These are phyloP conservation scores for Leptographium wingfieldii DNA, from an alignment of 2,329 filamentous ascomycete genomes.

Conservation along the genomic window DNA sequence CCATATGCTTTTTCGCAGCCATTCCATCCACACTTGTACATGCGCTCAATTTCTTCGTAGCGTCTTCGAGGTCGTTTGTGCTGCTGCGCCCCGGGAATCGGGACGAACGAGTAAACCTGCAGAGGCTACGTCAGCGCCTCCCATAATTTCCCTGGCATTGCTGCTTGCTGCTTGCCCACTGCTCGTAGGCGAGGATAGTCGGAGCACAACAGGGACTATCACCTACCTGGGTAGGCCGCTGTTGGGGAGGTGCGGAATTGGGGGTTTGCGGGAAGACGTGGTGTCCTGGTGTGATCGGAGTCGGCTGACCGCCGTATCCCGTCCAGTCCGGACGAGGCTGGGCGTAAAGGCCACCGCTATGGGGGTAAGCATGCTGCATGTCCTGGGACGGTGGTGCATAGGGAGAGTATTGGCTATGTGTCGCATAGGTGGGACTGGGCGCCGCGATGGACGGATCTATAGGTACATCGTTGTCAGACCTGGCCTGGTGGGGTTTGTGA, in stretches of 20 bases:
- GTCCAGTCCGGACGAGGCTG: slow-evolving; percentile 64
- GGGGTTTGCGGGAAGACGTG: slow-evolving; percentile 44
- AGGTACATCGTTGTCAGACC: slow-evolving; percentile 94
- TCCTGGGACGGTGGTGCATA: slow-evolving; percentile 75
- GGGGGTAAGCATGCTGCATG: slow-evolving; percentile 67
- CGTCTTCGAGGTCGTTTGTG: slow-evolving; percentile 88
- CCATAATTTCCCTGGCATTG: background rate
- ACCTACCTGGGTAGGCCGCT: slow-evolving; percentile 49
- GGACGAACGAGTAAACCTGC: slow-evolving; percentile 97
- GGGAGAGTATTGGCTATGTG: slow-evolving; percentile 72
- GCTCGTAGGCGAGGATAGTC: slow-evolving; percentile 27
- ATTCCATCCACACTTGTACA: slow-evolving; percentile 99
- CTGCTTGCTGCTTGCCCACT: slow-evolving; percentile 28
- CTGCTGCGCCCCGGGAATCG: slow-evolving; percentile 91
- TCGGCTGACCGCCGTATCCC: slow-evolving; percentile 46
- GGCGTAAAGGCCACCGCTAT: slow-evolving; percentile 51
- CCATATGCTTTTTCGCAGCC: slow-evolving; percentile 98
- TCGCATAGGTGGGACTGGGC: slow-evolving; percentile 67
- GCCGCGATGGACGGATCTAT: slow-evolving; percentile 98
- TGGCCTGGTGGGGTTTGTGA: slow-evolving; percentile 56
- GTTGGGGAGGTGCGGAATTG: slow-evolving; percentile 40
- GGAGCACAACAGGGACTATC: background rate
- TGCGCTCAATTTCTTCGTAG: slow-evolving; percentile 97
- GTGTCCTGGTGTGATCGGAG: slow-evolving; percentile 37
- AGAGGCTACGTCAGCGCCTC: slow-evolving; percentile 9